Conservation (phyloP, 148 eudicot genomes). For the Silene conica region DNA sequence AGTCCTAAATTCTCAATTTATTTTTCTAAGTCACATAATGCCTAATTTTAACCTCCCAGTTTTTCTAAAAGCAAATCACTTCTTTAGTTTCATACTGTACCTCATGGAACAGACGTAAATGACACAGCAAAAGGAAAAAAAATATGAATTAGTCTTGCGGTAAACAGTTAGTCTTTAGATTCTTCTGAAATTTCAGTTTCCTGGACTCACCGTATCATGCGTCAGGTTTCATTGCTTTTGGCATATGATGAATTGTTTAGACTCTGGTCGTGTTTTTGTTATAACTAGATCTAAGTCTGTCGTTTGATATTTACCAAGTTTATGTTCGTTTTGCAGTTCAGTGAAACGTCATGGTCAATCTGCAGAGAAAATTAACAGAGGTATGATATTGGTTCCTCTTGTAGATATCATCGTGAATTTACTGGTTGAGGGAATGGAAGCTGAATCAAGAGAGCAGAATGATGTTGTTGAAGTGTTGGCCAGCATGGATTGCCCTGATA, state of each 20-base stretch:
- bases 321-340: background rate
- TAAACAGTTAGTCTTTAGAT: background rate
- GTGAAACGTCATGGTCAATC: no score
- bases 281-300: background rate
- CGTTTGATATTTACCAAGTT: background rate
- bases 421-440: constrained; percentile 53
- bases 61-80: no score
- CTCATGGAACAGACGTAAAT: background rate
- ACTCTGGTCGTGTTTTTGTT: background rate
- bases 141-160: background rate
- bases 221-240: background rate
- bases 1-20: no score
- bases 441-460: constrained; percentile 34
- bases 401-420: constrained; percentile 82
- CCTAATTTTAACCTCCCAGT: no score
- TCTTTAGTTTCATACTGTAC: no score
- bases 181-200: background rate
- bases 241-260: background rate
- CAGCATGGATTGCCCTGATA: no score
- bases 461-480: no score
- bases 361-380: constrained; percentile 65
- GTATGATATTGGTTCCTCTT: constrained; percentile 89
- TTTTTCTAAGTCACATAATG: no score
- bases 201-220: constrained; percentile 1
- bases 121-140: background rate